Evolutionary conservation across 2,329 filamentous ascomycete genomes (phyloP), one percentile per base, ranked within the genome.

Genomic region (Phyllachora maydis): DNA sequence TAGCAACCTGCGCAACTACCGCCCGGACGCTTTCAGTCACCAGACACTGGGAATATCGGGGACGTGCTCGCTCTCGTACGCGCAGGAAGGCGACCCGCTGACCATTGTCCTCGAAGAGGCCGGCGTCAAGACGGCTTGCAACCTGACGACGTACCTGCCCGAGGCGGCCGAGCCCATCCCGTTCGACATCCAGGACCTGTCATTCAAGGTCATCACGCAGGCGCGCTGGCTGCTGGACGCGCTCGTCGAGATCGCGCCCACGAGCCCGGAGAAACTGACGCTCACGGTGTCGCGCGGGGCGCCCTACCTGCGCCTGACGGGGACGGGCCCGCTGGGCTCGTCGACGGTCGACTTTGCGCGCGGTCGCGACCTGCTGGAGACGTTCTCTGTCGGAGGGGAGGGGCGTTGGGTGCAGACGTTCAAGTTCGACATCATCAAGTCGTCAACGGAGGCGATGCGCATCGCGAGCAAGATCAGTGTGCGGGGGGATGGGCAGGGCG

Each of bases 201-300:
- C 68, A 6, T 76, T 93, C 52, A 98, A 95, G 45, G 81, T 92
- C 29, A 95, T 98, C 41, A 92, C 93, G 76, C 76, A 73, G 34
- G 66, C 73, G 8, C 62, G 63, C 16, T 73, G 65, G 47, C 60
- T 85, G 4, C 59, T 75, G 8, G 76, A 83, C 38, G 68, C 71
- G 10, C 54, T 83, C 19, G 59, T 64, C 2, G 77, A 85, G 40
- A 59, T 74, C 22, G 64, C 61, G 2, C 62, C 62, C 8, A 74
- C 82, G 14, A 67, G 62, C n/a, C 82, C 81, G 0, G 65, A 66
- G 4, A 63, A 68, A 18, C 55, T 92, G 13, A 72, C 69, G 8
- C 60, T 92, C 24, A 59, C 59, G 7, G 69, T 69, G 2, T 67
- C 63, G 4, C 63, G 64, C 18, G 53, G 46, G 9, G 62, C 68